Evolutionary conservation across 345 rosid genomes (phyloP), one percentile per base, ranked within the genome.

Genomic region (Garcia nutans): DNA sequence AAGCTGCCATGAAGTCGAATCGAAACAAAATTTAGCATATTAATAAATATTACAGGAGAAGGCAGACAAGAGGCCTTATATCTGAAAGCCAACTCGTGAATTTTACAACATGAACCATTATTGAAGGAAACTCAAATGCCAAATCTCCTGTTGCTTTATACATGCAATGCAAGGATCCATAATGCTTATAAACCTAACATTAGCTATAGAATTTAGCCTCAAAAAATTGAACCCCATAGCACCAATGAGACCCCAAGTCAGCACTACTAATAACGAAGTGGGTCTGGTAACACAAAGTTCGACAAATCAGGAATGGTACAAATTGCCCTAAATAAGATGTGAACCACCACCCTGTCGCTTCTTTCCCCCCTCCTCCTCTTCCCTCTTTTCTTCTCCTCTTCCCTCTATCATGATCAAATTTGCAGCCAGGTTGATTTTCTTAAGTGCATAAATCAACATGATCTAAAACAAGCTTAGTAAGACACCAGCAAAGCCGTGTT

Each of bases 1-100:
- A 65, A 96, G 91, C 99, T 96, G 93, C 79, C 79, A 77, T 26
- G 47, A 59, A 71, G 16, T n/a, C 2, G 33, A 41, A 23, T 19
- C 37, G 59, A 72, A 60, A 72, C 23, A 58, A 69, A 1, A 64
- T 50, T 20, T 52, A 69, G 23, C 57, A 28, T 54, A 67, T 15
- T 10, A 58, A 73, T 71, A 28, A 67, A 13, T 57, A 59, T 33
- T n/a, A 65, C 13, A 52, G 16, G 23, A 7, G 60, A 9, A 17
- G 52, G 9, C 16, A 11, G 55, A 13, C 13, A 50, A 50, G 8
- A 2, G 61, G 24, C 19, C 49, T 2, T 28, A 1, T 4, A 26
- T 31, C n/a, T 16, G 22, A 37, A 10, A 42, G 23, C 26, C 6
- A 42, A 65, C 11, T 20, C 10, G 54, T 28, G 23, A 17, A 65